A percentile compares a stretch with the other conserved stretches of the same genome.
These are phyloP conservation scores for Moringa oleifera DNA, from an alignment of 345 rosid genomes.

Conservation along the genomic window DNA sequence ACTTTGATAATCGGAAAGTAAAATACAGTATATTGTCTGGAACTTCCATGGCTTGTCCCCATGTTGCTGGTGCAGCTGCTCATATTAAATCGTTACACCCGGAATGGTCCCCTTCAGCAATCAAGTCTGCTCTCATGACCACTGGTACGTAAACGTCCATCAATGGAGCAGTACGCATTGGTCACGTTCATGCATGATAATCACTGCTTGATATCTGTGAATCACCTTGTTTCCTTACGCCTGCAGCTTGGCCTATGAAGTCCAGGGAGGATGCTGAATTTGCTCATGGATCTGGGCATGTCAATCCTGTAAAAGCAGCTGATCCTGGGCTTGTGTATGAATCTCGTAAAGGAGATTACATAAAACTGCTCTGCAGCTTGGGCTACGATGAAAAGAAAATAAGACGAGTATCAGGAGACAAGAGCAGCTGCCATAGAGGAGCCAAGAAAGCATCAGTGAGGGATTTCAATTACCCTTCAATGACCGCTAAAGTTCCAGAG, in stretches of 20 bases:
- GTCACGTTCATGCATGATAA: background rate
- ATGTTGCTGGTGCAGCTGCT: constrained; percentile 36
- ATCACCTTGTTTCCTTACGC: background rate
- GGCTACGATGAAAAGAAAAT: constrained; percentile 17
- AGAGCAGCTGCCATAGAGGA: constrained; percentile 1
- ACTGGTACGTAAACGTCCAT: constrained; percentile 20
- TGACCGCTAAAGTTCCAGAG: background rate
- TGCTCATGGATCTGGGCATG: constrained; percentile 31
- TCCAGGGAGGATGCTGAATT: constrained; percentile 14
- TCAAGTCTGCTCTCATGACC: constrained; percentile 43
- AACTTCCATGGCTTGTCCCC: constrained; percentile 53
- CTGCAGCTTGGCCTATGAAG: constrained; percentile 30
- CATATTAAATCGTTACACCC: constrained; percentile 33
- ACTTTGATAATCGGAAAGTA: constrained; percentile 7
- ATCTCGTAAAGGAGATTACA: constrained; percentile 17
- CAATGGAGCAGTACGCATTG: no score
- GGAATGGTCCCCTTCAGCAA: constrained; percentile 39
- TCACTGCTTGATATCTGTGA: background rate
- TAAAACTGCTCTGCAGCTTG: constrained; percentile 24
- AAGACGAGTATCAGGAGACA: constrained; percentile 14
- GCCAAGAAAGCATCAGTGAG: background rate
- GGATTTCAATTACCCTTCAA: constrained; percentile 21
- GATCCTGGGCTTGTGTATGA: constrained; percentile 39
- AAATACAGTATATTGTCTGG: constrained; percentile 25
- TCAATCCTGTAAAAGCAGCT: constrained; percentile 26